These are phyloP conservation scores for Suillus ampliporus DNA, from an alignment of 768 basidiomycete genomes.

Conservation along the genomic window DNA sequence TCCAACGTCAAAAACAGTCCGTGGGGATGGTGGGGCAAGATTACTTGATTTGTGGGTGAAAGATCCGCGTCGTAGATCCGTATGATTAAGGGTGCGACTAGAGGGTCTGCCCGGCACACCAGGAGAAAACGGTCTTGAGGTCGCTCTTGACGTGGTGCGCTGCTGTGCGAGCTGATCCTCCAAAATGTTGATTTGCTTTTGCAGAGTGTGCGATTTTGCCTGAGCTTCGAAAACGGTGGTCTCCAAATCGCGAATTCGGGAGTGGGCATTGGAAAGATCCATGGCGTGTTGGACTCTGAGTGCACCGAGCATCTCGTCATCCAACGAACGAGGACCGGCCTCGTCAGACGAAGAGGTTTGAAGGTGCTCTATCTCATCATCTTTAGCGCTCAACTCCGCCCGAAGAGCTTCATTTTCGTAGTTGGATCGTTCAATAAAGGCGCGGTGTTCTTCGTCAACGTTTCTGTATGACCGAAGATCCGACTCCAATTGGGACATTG, in stretches of 20 bases:
- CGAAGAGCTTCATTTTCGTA: constrained; percentile 76
- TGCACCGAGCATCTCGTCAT: constrained; percentile 75
- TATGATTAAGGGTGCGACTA: constrained; percentile 44
- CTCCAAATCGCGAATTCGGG: constrained; percentile 80
- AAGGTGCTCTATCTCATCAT: constrained; percentile 69
- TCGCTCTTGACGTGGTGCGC: constrained; percentile 48
- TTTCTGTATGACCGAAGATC: constrained; percentile 56
- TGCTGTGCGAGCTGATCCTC: constrained; percentile 67
- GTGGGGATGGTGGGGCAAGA: constrained; percentile 47
- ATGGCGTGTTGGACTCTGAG: constrained; percentile 76
- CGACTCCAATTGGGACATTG: constrained; percentile 54
- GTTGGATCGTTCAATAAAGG: constrained; percentile 65
- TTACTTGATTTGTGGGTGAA: constrained; percentile 35
- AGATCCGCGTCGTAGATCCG: constrained; percentile 45
- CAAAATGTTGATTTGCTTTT: constrained; percentile 66
- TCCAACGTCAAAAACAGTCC: constrained; percentile 69
- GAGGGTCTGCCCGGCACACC: constrained; percentile 46
- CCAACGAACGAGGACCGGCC: constrained; percentile 57
- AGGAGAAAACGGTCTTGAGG: constrained; percentile 54
- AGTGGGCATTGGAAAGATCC: constrained; percentile 81
- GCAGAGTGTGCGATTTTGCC: constrained; percentile 65
- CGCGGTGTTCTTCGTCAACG: constrained; percentile 64
- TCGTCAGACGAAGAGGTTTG: constrained; percentile 46
- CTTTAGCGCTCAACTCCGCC: constrained; percentile 61
- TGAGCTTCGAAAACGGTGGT: constrained; percentile 75